phyloP scores from a whole-genome alignment of 768 basidiomycete genomes.

The Tricholomella constricta region DNA sequence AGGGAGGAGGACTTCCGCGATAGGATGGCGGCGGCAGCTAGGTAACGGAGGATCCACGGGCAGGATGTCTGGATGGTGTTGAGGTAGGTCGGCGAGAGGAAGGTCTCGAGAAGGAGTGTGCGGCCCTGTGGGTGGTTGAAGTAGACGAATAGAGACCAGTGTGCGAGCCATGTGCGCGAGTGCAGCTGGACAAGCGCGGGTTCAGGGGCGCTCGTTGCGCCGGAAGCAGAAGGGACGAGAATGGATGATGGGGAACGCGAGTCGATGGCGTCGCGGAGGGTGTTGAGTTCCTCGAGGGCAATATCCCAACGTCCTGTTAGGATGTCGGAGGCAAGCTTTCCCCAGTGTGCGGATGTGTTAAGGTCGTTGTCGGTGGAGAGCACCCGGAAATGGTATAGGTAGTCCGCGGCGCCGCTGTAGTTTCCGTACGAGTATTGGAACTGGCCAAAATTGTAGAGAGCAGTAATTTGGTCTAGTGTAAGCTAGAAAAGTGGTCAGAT shows the following conservation, averaged over 20 bases:
- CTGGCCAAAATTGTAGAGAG: slow-evolving; percentile 96
- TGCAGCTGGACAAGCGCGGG: slow-evolving; percentile 88
- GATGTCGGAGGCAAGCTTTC: slow-evolving; percentile 96
- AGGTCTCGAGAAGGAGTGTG: slow-evolving; percentile 91
- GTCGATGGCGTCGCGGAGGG: slow-evolving; percentile 91
- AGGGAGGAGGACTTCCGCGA: slow-evolving; percentile 74
- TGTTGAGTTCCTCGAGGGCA: slow-evolving; percentile 94
- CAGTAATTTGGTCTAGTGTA: slow-evolving; percentile 91
- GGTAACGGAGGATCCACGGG: slow-evolving; percentile 94
- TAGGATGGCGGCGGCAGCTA: slow-evolving; percentile 90
- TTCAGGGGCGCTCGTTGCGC: slow-evolving; percentile 45
- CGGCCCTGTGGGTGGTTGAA: slow-evolving; percentile 95
- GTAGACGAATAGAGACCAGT: slow-evolving; percentile 98
- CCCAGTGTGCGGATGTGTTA: slow-evolving; percentile 97
- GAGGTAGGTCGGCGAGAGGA: slow-evolving; percentile 95
- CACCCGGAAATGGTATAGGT: slow-evolving; percentile 98
- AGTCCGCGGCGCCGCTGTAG: slow-evolving; percentile 95
- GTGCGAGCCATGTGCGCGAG: slow-evolving; percentile 93
- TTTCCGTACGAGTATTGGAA: slow-evolving; percentile 99
- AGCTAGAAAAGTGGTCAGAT: slow-evolving; percentile 53
- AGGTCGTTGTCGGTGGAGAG: slow-evolving; percentile 92
- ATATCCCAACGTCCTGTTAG: slow-evolving; percentile 93
- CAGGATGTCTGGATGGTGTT: slow-evolving; percentile 97
- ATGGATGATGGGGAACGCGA: slow-evolving; percentile 61
- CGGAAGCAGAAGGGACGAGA: slow-evolving; percentile 36